A percentile compares a stretch with the other conserved stretches of the same genome.
Conservation (phyloP, 2,329 filamentous ascomycete genomes). For the Mollisia scopiformis region DNA sequence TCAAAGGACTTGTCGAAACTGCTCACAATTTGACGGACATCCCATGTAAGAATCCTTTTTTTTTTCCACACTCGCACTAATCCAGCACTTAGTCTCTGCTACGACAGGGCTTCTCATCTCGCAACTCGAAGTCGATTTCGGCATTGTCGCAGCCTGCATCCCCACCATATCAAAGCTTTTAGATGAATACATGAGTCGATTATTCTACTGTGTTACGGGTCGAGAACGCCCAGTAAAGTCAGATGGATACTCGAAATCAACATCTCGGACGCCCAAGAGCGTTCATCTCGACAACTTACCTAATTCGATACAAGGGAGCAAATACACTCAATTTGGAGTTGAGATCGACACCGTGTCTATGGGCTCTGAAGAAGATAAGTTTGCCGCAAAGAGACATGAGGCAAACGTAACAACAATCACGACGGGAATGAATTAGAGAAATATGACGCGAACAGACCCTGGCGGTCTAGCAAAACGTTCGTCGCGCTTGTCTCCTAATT, state of each 20-base stretch:
- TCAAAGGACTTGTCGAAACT: neutral
- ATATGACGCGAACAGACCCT: too few species aligned
- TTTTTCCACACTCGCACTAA: neutral
- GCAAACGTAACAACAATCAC: too few species aligned
- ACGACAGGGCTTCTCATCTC: constrained; percentile 15
- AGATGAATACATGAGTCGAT: constrained; percentile 9
- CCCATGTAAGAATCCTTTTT: neutral
- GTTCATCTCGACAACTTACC: neutral
- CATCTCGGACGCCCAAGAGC: neutral
- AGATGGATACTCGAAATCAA: neutral
- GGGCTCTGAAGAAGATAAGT: too few species aligned
- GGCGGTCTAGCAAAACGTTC: too few species aligned
- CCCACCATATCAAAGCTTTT: constrained; percentile 15
- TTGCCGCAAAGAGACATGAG: too few species aligned
- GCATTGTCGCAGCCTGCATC: constrained; percentile 19
- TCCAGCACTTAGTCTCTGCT: constrained; percentile 4
- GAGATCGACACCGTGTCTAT: too few species aligned
- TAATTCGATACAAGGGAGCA: too few species aligned
- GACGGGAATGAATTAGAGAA: too few species aligned
- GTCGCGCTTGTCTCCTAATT: too few species aligned
- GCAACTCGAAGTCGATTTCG: constrained; percentile 21
- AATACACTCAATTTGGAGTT: too few species aligned
- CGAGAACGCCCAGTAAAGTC: too few species aligned
- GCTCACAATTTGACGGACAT: neutral
- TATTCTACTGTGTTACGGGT: constrained; percentile 1